These are phyloP conservation scores for Lobulomyces angularis DNA, from an alignment of 192 early-diverging fungal genomes.

Conservation along the genomic window DNA sequence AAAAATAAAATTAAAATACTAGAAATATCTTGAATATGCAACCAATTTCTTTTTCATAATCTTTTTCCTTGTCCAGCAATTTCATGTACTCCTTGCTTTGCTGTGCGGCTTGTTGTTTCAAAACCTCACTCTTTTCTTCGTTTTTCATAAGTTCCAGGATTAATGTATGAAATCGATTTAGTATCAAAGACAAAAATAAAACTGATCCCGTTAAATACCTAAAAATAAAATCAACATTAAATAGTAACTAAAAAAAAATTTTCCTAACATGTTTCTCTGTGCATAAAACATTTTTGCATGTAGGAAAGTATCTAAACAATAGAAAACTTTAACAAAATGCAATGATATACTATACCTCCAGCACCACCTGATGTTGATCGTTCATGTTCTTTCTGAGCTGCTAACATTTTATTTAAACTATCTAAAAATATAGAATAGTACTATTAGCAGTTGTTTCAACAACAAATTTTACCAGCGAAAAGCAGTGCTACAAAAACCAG, in stretches of 20 bases:
- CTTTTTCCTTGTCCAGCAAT: too few species aligned
- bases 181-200: slow-evolving; percentile 16
- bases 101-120: slow-evolving; percentile 26
- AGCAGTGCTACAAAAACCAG: background rate
- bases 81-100: slow-evolving; percentile 20
- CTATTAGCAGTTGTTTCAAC: background rate
- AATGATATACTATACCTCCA: too few species aligned
- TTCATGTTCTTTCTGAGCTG: slow-evolving; percentile 4
- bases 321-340: slow-evolving; percentile 1
- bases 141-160: slow-evolving; percentile 16
- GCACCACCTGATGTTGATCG: too few species aligned
- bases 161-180: slow-evolving; percentile 20
- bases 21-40: too few species aligned
- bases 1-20: too few species aligned
- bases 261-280: slow-evolving; percentile 29
- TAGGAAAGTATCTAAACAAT: slow-evolving; percentile 7
- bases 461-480: background rate
- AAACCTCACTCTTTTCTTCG: slow-evolving; percentile 16
- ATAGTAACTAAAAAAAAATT: too few species aligned
- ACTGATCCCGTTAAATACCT: slow-evolving; percentile 26
- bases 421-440: background rate
- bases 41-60: too few species aligned
- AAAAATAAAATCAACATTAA: too few species aligned
- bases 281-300: slow-evolving; percentile 15
- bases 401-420: background rate